These are phyloP conservation scores for Staphylotrichum longicolle DNA, from an alignment of 495 filamentous ascomycete species.

Conservation along the genomic window DNA sequence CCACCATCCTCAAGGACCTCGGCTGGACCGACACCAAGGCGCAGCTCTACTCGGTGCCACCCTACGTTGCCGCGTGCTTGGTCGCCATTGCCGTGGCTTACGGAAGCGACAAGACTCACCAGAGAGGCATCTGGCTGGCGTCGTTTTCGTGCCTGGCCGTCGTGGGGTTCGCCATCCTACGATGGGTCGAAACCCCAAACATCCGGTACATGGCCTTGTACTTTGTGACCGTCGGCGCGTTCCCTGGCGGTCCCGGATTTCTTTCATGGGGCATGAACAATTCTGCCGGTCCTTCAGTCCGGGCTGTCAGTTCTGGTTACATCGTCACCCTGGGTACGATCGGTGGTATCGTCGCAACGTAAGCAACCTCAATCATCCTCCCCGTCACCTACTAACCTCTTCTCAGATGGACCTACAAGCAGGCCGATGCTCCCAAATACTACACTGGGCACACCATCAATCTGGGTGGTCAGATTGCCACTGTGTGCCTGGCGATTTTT, in stretches of 20 bases:
- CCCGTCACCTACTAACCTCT: background rate
- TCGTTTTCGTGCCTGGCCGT: conserved; percentile 46
- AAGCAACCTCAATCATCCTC: conserved; percentile 9
- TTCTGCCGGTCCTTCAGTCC: conserved; percentile 53
- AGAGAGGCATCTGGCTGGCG: conserved; percentile 60
- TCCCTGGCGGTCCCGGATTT: conserved; percentile 54
- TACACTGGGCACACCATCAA: conserved; percentile 59
- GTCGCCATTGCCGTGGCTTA: conserved; percentile 59
- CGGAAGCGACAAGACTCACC: conserved; percentile 55
- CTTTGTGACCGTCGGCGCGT: conserved; percentile 52
- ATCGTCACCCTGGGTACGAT: conserved; percentile 56
- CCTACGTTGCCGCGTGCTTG: conserved; percentile 52
- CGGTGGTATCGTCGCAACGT: conserved; percentile 57
- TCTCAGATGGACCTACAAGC: conserved; percentile 54
- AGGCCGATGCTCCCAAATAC: conserved; percentile 49
- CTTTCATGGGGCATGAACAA: conserved; percentile 59
- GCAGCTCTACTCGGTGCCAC: conserved; percentile 53
- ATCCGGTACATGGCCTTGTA: conserved; percentile 46
- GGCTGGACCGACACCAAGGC: conserved; percentile 46
- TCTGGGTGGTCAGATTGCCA: conserved; percentile 47
- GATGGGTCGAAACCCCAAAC: conserved; percentile 29
- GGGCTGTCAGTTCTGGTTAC: conserved; percentile 53
- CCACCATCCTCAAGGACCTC: conserved; percentile 49
- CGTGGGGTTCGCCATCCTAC: conserved; percentile 41
- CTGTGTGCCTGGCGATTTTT: conserved; percentile 42